Percentiles rank a stretch among this genome's conserved stretches.
phyloP scores from a whole-genome alignment of 1,284 basidiomycete species.

The Tilletia indica region DNA sequence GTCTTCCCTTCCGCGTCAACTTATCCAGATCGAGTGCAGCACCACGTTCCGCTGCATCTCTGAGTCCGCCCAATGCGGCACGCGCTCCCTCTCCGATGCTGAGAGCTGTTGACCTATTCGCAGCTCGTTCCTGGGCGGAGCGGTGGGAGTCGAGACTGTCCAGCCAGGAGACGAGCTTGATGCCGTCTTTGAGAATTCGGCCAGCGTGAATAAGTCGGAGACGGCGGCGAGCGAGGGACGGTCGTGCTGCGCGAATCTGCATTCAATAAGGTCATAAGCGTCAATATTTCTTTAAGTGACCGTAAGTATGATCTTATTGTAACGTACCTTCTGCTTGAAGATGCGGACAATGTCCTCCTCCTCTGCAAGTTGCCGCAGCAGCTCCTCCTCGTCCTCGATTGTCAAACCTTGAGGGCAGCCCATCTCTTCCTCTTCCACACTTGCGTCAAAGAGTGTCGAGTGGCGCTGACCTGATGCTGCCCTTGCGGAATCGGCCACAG shows the following conservation, averaged over 20 bases:
- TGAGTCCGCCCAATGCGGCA: constrained; percentile 7
- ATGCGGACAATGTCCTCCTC: constrained; percentile 16
- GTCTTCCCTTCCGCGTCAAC: background rate
- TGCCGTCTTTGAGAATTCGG: constrained; percentile 19
- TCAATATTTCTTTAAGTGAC: background rate
- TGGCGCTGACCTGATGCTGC: background rate
- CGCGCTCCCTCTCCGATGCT: background rate
- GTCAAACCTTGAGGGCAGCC: background rate
- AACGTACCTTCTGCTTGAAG: constrained; percentile 11
- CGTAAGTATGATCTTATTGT: background rate
- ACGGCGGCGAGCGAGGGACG: constrained; percentile 12
- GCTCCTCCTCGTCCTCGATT: background rate
- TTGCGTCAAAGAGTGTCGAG: background rate
- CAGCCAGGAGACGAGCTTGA: constrained; percentile 21
- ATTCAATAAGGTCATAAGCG: background rate
- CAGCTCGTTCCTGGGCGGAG: constrained; percentile 10
- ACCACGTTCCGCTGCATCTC: constrained; percentile 9
- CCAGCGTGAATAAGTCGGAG: constrained; percentile 20
- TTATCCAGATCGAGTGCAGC: constrained; percentile 11
- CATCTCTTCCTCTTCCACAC: background rate
- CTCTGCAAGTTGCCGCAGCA: background rate
- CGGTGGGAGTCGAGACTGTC: constrained; percentile 18
- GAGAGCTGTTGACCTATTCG: background rate
- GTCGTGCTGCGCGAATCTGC: constrained; percentile 2
- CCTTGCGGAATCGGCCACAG: background rate